Conservation (phyloP, 2,329 filamentous ascomycete genomes). For the Clonostachys rhizophaga region DNA sequence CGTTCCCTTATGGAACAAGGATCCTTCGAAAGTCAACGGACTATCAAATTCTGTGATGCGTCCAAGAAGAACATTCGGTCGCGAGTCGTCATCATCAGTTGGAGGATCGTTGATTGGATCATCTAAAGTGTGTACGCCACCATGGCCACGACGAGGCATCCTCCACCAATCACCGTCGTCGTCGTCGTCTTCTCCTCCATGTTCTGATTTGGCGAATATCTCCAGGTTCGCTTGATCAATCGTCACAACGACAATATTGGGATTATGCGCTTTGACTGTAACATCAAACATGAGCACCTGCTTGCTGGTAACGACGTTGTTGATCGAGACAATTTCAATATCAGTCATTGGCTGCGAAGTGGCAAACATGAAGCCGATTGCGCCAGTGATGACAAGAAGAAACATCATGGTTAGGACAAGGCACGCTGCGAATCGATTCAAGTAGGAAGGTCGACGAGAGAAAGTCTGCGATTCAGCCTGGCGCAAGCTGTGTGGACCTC, state of each 20-base stretch:
- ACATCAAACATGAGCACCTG: conserved; percentile 95
- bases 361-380: conserved; percentile 84
- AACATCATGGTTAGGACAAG: conserved; percentile 79
- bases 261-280: conserved; percentile 82
- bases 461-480: conserved; percentile 72
- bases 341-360: conserved; percentile 82
- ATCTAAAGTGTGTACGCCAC: conserved; percentile 16
- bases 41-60: conserved; percentile 85
- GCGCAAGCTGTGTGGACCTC: conserved; percentile 50
- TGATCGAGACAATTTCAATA: conserved; percentile 74
- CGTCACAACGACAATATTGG: conserved; percentile 85
- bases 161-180: conserved; percentile 46
- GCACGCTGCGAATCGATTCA: conserved; percentile 78
- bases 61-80: conserved; percentile 85
- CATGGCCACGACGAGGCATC: conserved; percentile 15
- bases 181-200: conserved; percentile 63
- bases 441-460: conserved; percentile 56
- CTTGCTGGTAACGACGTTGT: conserved; percentile 88
- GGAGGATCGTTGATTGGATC: conserved; percentile 30
- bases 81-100: conserved; percentile 51
- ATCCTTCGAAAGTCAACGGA: conserved; percentile 82
- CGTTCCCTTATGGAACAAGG: conserved; percentile 71
- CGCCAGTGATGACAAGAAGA: conserved; percentile 75
- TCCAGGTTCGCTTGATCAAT: conserved; percentile 85
- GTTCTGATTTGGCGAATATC: conserved; percentile 90